Evolutionary conservation across 345 rosid species (phyloP).

Genomic region (Luvunga scandens): DNA sequence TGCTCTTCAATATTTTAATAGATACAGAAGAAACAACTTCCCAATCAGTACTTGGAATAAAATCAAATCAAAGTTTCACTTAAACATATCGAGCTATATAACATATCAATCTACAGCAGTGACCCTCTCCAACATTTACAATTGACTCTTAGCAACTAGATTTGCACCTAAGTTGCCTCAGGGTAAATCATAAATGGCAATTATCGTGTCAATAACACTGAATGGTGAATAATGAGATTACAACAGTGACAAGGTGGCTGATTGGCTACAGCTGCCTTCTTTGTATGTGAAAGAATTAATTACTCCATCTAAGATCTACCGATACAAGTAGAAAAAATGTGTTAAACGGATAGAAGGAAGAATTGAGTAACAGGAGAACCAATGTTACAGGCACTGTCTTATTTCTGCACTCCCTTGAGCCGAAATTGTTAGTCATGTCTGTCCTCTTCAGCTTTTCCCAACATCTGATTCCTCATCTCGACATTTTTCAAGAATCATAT

Average conservation of each 20-base stretch:
- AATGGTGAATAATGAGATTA: background rate
- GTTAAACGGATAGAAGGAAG: background rate
- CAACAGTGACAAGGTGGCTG: background rate
- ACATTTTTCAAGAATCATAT: conserved; percentile 51
- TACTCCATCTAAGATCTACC: conserved; percentile 1
- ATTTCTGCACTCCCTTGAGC: background rate
- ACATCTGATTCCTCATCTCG: conserved; percentile 25
- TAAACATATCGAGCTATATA: background rate
- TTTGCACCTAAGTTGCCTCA: background rate
- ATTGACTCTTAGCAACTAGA: background rate
- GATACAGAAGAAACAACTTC: background rate
- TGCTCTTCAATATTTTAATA: too few species aligned
- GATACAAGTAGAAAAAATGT: background rate
- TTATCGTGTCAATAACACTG: background rate
- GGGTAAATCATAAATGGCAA: background rate
- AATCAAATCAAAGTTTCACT: background rate
- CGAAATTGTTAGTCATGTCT: background rate
- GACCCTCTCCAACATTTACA: background rate
- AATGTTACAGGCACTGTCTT: background rate
- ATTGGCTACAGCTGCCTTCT: background rate
- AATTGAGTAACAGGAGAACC: conserved; percentile 6
- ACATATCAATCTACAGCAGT: background rate
- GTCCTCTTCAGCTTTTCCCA: conserved; percentile 16
- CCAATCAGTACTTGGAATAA: background rate
- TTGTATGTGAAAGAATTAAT: conserved; percentile 9